These are phyloP conservation scores for Camellia granthamiana DNA, from an alignment of 148 eudicot species.

Conservation along the genomic window DNA sequence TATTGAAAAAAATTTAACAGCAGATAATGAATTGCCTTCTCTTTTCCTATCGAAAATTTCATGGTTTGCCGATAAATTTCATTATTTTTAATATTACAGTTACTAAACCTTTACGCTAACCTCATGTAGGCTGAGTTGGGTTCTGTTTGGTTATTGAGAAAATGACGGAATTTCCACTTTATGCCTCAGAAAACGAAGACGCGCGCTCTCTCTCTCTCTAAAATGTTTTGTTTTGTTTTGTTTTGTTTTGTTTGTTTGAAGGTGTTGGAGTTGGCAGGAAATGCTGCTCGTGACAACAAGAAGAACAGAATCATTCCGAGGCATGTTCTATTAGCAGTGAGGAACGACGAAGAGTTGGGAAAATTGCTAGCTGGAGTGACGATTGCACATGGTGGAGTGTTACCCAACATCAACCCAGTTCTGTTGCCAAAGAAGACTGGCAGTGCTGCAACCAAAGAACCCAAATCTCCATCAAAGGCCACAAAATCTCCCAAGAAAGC, in stretches of 20 bases:
- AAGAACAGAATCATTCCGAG: conserved; percentile 64
- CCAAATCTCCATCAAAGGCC: too few relatives aligned
- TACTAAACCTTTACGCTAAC: neutral
- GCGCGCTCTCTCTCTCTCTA: too few relatives aligned
- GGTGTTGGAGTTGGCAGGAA: conserved; percentile 68
- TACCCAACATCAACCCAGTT: conserved; percentile 60
- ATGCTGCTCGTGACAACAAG: conserved; percentile 69
- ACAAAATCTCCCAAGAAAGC: too few relatives aligned
- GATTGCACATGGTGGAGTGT: conserved; percentile 65
- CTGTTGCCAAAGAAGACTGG: conserved; percentile 56
- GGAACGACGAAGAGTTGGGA: conserved; percentile 72
- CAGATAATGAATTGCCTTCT: too few relatives aligned
- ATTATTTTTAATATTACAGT: too few relatives aligned
- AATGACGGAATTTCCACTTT: neutral
- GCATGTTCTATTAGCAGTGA: conserved; percentile 53
- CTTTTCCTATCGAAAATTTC: too few relatives aligned
- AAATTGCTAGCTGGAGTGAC: conserved; percentile 53
- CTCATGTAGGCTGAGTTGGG: neutral
- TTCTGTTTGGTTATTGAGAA: neutral
- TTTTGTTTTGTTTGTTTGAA: conserved; percentile 11
- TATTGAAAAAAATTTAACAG: neutral
- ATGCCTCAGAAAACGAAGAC: too few relatives aligned
- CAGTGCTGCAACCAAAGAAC: conserved; percentile 36
- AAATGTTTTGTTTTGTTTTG: neutral
- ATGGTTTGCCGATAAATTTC: too few relatives aligned